phyloP scores from a whole-genome alignment of 768 basidiomycete genomes.

The Pisolithus marmoratus region DNA sequence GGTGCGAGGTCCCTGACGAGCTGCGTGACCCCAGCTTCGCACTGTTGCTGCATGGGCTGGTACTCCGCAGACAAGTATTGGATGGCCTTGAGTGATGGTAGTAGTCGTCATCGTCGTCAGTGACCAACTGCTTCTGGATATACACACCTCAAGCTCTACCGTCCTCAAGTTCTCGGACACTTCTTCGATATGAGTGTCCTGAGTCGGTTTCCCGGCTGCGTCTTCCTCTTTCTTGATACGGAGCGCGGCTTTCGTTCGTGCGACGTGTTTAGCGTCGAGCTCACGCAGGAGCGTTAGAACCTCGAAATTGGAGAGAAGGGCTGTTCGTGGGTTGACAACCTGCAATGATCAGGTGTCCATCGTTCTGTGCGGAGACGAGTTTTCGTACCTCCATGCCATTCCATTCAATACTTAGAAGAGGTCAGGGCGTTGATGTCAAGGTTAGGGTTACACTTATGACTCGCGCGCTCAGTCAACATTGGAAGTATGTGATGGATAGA shows the following conservation, averaged over 20 bases:
- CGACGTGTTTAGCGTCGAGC: conserved; percentile 68
- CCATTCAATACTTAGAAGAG: neutral
- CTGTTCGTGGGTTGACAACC: conserved; percentile 50
- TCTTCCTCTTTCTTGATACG: conserved; percentile 79
- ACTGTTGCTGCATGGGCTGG: conserved; percentile 65
- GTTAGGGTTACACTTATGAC: too few species aligned
- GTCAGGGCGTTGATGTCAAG: too few species aligned
- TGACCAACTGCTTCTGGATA: neutral
- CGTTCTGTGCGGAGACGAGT: neutral
- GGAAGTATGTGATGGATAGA: too few species aligned
- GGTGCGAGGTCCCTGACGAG: conserved; percentile 64
- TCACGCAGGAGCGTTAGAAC: conserved; percentile 73
- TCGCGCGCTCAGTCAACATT: too few species aligned
- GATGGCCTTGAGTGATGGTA: conserved; percentile 54
- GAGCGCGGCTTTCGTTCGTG: conserved; percentile 61
- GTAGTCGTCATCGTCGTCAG: neutral
- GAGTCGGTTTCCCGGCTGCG: conserved; percentile 29
- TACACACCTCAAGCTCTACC: conserved; percentile 63
- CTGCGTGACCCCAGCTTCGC: conserved; percentile 52
- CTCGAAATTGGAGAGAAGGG: conserved; percentile 87
- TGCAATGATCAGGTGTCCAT: conserved; percentile 2
- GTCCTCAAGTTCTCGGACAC: conserved; percentile 79
- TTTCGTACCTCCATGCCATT: conserved; percentile 1
- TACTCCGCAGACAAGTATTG: conserved; percentile 74
- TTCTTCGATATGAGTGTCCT: conserved; percentile 41